Evolutionary conservation across 345 rosid species (phyloP), one percentile per base, ranked within the genome.

Genomic region (Erysimum cheiranthoides): DNA sequence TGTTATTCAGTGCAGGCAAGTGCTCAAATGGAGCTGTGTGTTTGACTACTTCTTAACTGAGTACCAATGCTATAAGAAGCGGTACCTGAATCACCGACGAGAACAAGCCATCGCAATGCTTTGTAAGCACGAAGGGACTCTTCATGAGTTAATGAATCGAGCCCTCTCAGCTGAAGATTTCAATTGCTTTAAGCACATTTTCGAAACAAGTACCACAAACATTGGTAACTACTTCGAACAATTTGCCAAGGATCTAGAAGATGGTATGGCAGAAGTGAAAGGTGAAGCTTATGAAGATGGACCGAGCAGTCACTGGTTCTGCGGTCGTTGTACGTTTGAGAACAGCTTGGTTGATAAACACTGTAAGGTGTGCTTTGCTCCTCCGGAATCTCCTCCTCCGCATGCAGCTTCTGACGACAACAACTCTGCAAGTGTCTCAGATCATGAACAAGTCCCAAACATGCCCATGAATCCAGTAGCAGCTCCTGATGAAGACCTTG

Each of bases 1-100:
- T 0, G 7, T 6, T 34, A 59, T 70, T 43, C 80, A 63, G 14
- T 62, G 75, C 60, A 36, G 42, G 2, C 52, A 12, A 16, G 60
- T 76, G 25, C 12, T 62, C 28, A 76, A 76, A 63, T 76, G 80
- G 80, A 52, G 71, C 21, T 34, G 0, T 28, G 60, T 62, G 9
- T 76, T 25, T 28, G 71, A 16, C 14, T 62, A 54, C 21, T 54
- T 45, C 45, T 13, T 62, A 13, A 12, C 11, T 1, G 66, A 70
- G 35, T 45, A 54, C 51, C 66, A 63, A 6, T 53, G 2, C 9
- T 42, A 66, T 0, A 76, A 62, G 75, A 63, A 53, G 43, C 18
- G 36, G 10, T 70, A 76, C 59, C 8, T 62, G 6, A 16, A 17
- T 0, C 51, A 54, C 38, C 66, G 17, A 54, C 40, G 12, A 30